phyloP scores from a whole-genome alignment of 441 rosid genomes.

The Euphorbia corollata region DNA sequence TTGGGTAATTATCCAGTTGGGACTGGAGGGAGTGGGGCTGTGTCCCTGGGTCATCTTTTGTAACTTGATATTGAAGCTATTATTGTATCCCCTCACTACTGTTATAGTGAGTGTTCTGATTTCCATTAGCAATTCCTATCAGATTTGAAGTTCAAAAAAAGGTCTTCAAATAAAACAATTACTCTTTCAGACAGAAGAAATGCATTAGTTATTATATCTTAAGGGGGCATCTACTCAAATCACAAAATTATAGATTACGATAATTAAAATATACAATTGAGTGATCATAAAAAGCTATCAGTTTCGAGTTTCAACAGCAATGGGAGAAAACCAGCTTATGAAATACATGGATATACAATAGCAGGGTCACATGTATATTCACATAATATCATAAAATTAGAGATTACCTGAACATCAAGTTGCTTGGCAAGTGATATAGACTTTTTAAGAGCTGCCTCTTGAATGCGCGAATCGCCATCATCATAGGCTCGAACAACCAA shows the following conservation, averaged over 20 bases:
- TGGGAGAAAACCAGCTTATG: background rate
- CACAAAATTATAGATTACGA: background rate
- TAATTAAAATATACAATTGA: background rate
- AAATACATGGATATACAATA: background rate
- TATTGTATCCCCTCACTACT: no score
- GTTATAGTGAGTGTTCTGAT: no score
- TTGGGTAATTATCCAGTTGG: no score
- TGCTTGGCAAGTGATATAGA: slow-evolving; percentile 69
- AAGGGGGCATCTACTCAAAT: background rate
- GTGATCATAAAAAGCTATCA: background rate
- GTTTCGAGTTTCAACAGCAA: no score
- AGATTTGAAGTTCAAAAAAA: background rate
- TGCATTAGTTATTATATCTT: no score
- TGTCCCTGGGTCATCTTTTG: no score
- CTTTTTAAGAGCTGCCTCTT: slow-evolving; percentile 81
- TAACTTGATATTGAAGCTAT: no score
- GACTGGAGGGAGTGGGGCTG: no score
- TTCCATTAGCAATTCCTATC: no score
- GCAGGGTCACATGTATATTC: background rate
- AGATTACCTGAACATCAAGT: slow-evolving; percentile 74
- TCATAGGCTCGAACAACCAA: slow-evolving; percentile 82
- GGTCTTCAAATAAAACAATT: background rate
- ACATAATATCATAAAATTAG: slow-evolving; percentile 13
- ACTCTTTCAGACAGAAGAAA: background rate
- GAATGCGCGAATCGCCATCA: slow-evolving; percentile 82